These are phyloP conservation scores for Cutaneotrichosporon mucoides DNA, from an alignment of 1,284 basidiomycete species.

Conservation along the genomic window DNA sequence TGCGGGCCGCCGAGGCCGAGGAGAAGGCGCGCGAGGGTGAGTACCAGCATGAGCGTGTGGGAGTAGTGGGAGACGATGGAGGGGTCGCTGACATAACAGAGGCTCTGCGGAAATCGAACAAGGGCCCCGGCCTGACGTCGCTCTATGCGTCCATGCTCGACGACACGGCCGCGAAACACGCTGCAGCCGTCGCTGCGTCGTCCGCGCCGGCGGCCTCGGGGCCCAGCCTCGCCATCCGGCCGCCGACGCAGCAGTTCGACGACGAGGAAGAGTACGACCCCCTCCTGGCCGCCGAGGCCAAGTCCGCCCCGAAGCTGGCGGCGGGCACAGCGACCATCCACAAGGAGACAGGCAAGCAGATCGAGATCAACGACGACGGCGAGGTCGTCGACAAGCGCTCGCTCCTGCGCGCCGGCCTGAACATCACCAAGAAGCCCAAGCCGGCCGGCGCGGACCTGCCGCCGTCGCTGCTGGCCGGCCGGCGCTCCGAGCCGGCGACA, in stretches of 20 bases:
- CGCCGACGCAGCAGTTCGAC: slow-evolving; percentile 23
- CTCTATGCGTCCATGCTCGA: slow-evolving; percentile 83
- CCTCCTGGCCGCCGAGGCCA: slow-evolving; percentile 34
- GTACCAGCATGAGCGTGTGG: slow-evolving; percentile 25
- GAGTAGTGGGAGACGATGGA: no score
- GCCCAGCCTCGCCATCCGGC: slow-evolving; percentile 55
- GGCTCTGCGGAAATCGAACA: slow-evolving; percentile 54
- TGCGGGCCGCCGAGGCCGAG: slow-evolving; percentile 83
- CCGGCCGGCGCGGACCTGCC: slow-evolving; percentile 22
- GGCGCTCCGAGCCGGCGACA: background rate
- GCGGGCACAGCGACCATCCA: slow-evolving; percentile 15
- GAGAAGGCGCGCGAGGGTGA: slow-evolving; percentile 78
- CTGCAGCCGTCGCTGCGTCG: slow-evolving; percentile 70
- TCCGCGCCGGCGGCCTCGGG: slow-evolving; percentile 41
- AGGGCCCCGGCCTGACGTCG: slow-evolving; percentile 69
- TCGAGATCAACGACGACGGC: slow-evolving; percentile 96
- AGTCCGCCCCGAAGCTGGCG: background rate
- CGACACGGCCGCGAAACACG: slow-evolving; percentile 72
- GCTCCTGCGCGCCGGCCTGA: slow-evolving; percentile 83
- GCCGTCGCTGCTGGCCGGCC: slow-evolving; percentile 25
- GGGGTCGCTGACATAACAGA: slow-evolving; percentile 50
- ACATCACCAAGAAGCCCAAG: slow-evolving; percentile 57
- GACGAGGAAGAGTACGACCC: slow-evolving; percentile 46
- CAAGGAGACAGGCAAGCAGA: slow-evolving; percentile 67
- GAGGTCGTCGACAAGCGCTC: slow-evolving; percentile 96